Evolutionary conservation across 352 stramenopile species (phyloP).

Genomic region (Globisporangium nagaii): DNA sequence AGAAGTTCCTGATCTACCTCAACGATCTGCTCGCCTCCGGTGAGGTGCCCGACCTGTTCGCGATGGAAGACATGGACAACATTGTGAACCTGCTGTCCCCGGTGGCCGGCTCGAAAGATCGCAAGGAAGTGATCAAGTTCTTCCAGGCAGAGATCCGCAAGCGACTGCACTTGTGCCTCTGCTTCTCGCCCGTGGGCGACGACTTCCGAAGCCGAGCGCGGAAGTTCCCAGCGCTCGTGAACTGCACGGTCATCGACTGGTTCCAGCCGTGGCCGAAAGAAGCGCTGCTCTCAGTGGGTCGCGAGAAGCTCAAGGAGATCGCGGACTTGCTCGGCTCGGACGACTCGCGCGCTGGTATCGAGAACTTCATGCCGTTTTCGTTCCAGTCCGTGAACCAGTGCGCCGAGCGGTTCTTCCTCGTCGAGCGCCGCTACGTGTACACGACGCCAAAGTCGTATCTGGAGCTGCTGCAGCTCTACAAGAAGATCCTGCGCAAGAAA

Average conservation of each 20-base stretch:
- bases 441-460: constrained; percentile 95
- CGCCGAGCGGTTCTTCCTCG: constrained; percentile 84
- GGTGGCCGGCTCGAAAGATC: constrained; percentile 82
- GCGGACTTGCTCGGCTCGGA: constrained; percentile 77
- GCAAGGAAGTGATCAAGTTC: constrained; percentile 92
- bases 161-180: constrained; percentile 93
- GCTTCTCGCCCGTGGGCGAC: constrained; percentile 94
- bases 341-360: constrained; percentile 80
- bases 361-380: constrained; percentile 95
- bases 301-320: constrained; percentile 85
- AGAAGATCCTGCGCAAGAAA: constrained; percentile 91
- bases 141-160: constrained; percentile 94
- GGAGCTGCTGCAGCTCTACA: constrained; percentile 93
- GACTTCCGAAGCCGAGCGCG: constrained; percentile 91
- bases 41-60: constrained; percentile 93
- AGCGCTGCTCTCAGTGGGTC: constrained; percentile 88
- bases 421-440: constrained; percentile 92
- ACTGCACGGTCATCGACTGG: constrained; percentile 95
- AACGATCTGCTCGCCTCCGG: constrained; percentile 93
- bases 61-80: constrained; percentile 91
- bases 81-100: constrained; percentile 86
- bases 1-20: constrained; percentile 95
- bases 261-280: constrained; percentile 93
- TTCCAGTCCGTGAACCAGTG: constrained; percentile 93
- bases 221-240: constrained; percentile 95